Percentiles rank a stretch among this genome's conserved stretches.
Evolutionary conservation across 805 yeast species (phyloP).

Genomic region (Yarrowia divulgata): DNA sequence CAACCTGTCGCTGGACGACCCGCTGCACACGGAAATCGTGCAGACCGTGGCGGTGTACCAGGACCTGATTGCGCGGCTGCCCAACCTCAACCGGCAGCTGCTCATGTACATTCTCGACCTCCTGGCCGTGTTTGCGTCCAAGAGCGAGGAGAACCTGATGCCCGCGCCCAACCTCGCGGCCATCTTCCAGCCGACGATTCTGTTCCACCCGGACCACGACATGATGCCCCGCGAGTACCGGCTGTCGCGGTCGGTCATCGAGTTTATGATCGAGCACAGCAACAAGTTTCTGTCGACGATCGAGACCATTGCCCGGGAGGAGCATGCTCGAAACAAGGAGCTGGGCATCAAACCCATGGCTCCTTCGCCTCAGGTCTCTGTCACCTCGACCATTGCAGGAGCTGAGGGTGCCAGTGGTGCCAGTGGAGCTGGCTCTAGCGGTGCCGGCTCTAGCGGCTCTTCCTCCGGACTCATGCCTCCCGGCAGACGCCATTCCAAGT

Average conservation of each 20-base stretch:
- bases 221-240: constrained; percentile 92
- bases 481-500: constrained; percentile 38
- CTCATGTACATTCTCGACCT: constrained; percentile 86
- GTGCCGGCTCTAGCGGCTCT: background rate
- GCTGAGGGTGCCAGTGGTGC: background rate
- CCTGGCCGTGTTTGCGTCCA: constrained; percentile 81
- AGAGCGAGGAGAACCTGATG: constrained; percentile 83
- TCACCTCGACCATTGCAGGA: constrained; percentile 9
- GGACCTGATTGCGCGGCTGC: constrained; percentile 68
- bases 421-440: background rate
- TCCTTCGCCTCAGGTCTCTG: constrained; percentile 28
- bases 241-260: constrained; percentile 82
- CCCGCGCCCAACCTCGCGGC: constrained; percentile 93
- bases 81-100: constrained; percentile 79
- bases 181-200: constrained; percentile 94
- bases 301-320: constrained; percentile 48
- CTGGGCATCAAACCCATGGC: constrained; percentile 31
- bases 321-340: constrained; percentile 44
- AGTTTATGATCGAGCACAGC: constrained; percentile 86
- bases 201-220: constrained; percentile 92
- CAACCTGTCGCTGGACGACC: constrained; percentile 38
- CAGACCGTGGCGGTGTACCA: constrained; percentile 76
- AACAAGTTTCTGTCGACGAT: constrained; percentile 70
- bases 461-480: constrained; percentile 18
- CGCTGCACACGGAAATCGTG: constrained; percentile 44